These are phyloP conservation scores for Cynara cardunculus DNA, from an alignment of 129 eudicot species.

Conservation along the genomic window DNA sequence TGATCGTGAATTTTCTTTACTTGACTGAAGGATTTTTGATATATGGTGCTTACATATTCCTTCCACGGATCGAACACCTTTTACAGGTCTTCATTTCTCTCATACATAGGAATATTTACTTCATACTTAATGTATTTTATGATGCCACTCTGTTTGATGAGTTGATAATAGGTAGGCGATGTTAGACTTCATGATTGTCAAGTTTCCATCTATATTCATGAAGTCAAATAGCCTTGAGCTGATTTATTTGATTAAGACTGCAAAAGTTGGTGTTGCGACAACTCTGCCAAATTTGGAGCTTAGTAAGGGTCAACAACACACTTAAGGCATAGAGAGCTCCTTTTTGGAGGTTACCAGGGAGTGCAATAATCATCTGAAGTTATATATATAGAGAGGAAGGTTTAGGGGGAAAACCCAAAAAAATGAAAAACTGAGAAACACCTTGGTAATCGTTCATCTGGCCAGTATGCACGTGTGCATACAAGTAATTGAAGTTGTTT, in stretches of 20 bases:
- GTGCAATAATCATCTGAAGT: no score
- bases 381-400: no score
- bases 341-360: no score
- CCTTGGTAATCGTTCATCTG: no score
- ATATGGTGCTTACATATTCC: conserved; percentile 84
- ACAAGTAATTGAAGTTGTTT: no score
- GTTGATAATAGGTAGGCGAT: background rate
- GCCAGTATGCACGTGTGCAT: no score
- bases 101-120: background rate
- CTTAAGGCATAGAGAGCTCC: no score
- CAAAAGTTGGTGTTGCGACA: no score
- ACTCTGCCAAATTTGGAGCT: background rate
- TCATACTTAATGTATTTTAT: background rate
- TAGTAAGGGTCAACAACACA: no score
- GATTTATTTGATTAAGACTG: no score
- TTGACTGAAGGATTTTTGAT: conserved; percentile 50
- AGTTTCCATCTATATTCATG: background rate
- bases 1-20: background rate
- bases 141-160: background rate
- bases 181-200: background rate
- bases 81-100: conserved; percentile 43
- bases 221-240: background rate
- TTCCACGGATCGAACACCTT: conserved; percentile 55
- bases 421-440: no score
- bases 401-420: no score